Percentiles rank a stretch among this genome's conserved stretches.
Conservation (phyloP, 2,329 filamentous ascomycete species). For the Colletotrichum endophyticum region DNA sequence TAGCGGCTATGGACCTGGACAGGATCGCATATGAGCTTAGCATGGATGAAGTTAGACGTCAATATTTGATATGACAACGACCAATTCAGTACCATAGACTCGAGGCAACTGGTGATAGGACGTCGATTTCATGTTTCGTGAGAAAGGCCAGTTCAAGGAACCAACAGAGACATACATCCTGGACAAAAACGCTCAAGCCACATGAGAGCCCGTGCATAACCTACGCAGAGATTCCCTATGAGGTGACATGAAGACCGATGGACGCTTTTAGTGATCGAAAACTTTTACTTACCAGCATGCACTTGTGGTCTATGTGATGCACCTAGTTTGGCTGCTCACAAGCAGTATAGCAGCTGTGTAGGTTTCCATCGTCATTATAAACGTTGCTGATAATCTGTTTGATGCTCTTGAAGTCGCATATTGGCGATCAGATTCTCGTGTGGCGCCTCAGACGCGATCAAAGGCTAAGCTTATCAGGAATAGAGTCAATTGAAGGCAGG, state of each 20-base stretch:
- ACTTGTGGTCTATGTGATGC: not conserved
- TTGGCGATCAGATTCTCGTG: not conserved
- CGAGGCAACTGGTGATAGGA: not conserved
- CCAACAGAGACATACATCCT: too few relatives aligned
- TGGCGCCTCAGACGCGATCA: not conserved
- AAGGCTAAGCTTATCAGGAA: not conserved
- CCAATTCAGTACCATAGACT: not conserved
- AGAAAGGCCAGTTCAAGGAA: not conserved
- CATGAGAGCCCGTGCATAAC: not conserved
- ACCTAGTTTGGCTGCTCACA: not conserved
- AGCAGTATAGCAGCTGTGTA: not conserved
- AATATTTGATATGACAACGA: not conserved
- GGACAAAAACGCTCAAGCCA: not conserved
- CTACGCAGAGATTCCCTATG: not conserved
- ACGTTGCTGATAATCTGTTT: not conserved
- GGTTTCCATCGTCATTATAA: not conserved
- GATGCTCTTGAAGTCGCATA: not conserved
- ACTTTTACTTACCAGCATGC: not conserved
- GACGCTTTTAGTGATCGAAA: not conserved
- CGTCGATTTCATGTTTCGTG: not conserved
- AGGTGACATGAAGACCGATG: not conserved
- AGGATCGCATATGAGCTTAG: not conserved
- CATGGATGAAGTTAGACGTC: not conserved
- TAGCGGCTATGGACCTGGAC: not conserved
- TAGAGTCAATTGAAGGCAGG: not conserved